Evolutionary conservation across 352 stramenopile genomes (phyloP), one percentile per base, ranked within the genome.

Genomic region (Pythium rhizo-oryzae): DNA sequence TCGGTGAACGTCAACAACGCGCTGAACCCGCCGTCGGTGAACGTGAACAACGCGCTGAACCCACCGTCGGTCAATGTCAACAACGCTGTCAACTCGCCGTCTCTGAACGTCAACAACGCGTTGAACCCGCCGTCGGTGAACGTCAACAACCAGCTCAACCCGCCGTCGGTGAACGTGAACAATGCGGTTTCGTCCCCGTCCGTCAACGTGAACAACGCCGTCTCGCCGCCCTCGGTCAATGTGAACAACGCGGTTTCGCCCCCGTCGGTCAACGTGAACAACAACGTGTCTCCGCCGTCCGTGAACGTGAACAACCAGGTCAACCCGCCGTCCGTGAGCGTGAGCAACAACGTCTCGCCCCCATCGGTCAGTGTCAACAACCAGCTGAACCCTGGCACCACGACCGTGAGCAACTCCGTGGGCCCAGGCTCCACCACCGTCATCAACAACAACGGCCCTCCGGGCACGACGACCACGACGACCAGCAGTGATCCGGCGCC

Each of bases 231-330:
- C 8, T 59, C 52, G 19, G 30, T 59, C 13, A 58, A 43, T 16
- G n/a, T 53, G 8, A 53, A 53, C 46, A 53, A 53, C 46, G 2
- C 1, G 1, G 8, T 53, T 1, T 30, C 25, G 9, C 12, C 0
- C 18, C 41, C 41, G 44, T 47, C 24, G 3, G 44, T 64, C 18
- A 67, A 59, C 59, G 59, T 67, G 7, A 64, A 56, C 58, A 64
- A 64, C 16, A 4, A 7, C 11, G 4, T 64, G 0, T 41, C 16
- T 13, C 43, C 43, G 0, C 43, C 58, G 19, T 56, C 43, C 21
- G 46, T 55, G 1, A 64, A 56, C 25, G 21, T 64, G 9, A 64
- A 64, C 58, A 64, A 64, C 56, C 21, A 52, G 21, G 23, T 62
- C 37, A 62, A 62, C 56, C 37, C 56, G 19, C 37, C 37, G 24